phyloP scores from a whole-genome alignment of 257 asterid genomes.

The Solanum neorickii region DNA sequence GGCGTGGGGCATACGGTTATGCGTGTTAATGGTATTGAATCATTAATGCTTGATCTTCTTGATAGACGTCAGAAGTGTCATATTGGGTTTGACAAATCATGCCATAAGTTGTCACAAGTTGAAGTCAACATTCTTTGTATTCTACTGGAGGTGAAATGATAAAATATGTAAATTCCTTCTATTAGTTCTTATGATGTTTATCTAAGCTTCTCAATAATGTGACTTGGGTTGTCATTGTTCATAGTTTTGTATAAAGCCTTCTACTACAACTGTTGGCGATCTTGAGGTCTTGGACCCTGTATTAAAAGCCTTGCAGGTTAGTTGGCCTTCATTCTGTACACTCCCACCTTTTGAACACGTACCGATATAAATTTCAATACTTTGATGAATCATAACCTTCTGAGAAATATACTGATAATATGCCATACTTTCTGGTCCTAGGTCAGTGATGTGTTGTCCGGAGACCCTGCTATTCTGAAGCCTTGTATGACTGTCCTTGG shows the following conservation, averaged over 20 bases:
- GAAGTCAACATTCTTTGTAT: constrained; percentile 66
- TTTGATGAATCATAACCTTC: neutral
- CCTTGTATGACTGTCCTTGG: constrained; percentile 68
- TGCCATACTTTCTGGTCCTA: constrained; percentile 15
- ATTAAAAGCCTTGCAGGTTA: constrained; percentile 62
- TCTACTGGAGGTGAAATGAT: constrained; percentile 57
- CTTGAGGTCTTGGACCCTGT: constrained; percentile 26
- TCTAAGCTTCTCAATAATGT: neutral
- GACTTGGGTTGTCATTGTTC: neutral
- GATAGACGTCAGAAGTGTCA: constrained; percentile 33
- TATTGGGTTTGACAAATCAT: constrained; percentile 16
- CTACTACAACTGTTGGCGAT: constrained; percentile 26
- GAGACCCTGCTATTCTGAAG: constrained; percentile 40
- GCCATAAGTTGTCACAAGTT: constrained; percentile 33
- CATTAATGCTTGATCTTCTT: constrained; percentile 50
- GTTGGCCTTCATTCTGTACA: constrained; percentile 1
- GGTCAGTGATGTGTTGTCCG: constrained; percentile 31
- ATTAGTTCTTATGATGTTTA: neutral
- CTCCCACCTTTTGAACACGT: neutral
- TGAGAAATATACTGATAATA: neutral
- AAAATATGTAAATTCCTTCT: neutral
- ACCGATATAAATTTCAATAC: neutral
- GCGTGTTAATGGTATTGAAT: constrained; percentile 32
- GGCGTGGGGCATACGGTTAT: constrained; percentile 56
- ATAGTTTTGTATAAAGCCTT: constrained; percentile 43